Base-by-base conservation (phyloP, 2,329 filamentous ascomycete species). In the Chrysoporthe austroafricana region DNA sequence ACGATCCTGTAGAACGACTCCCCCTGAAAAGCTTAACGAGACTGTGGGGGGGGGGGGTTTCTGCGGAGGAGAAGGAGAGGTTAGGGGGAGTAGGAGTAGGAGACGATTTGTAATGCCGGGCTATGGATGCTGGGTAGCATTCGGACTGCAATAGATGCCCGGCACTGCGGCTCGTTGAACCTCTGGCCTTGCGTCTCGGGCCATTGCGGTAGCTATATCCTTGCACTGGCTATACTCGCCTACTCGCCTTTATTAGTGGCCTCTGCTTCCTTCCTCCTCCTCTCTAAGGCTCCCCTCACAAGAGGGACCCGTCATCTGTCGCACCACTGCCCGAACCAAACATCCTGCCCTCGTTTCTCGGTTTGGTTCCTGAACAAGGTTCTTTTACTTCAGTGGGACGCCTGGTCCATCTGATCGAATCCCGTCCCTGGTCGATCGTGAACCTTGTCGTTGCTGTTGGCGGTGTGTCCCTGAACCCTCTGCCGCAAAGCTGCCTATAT, bases 81-180 rank as follows among this genome's bases (percentile, higher is more conserved):
- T 26, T 26, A 26, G 26, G 26, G 26, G 26, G 46, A 48, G 46
- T 11, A 32, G 54, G 18, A 57, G 54, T 7, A 39, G 34, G 13
- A 57, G 54, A 32, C 32, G 54, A 57, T 57, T 57, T 21, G 54
- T 57, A 39, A n/a, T 57, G 34, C 54, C 54, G 54, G 14, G 34
- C 9, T 34, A 32, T 32, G 32, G 54, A 13, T 57, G 54, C 54
- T 39, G 39, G 18, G 34, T 16, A 14, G 7, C 13, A 57, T 32
- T n/a, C 54, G 54, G 54, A 34, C 34, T 57, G 14, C 34, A 32
- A 34, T n/a, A 36, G 54, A 57, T 39, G 54, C 36, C 36, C 61
- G 32, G 48, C 34, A 54, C 61, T 26, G 26, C 26, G 26, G 26
- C 26, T 26, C 26, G 26, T 26, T 26, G 2, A 26, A 26, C 26